phyloP scores from a whole-genome alignment of 768 basidiomycete species.

The Amanita molliuscula region DNA sequence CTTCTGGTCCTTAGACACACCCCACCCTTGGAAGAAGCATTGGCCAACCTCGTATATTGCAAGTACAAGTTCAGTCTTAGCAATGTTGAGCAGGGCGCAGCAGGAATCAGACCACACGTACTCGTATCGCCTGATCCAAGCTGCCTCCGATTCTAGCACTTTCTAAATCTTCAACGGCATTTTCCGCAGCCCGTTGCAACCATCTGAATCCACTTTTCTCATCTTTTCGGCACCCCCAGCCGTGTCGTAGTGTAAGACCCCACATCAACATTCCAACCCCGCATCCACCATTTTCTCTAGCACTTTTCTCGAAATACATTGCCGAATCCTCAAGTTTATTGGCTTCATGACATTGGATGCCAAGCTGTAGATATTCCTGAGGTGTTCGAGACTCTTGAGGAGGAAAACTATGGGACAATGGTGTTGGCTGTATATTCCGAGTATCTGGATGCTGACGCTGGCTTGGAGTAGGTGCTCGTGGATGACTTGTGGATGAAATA shows the following conservation, averaged over 20 bases:
- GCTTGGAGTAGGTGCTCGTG: slow-evolving; percentile 6
- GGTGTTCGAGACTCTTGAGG: slow-evolving; percentile 26
- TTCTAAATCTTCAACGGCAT: slow-evolving; percentile 70
- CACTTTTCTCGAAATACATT: slow-evolving; percentile 64
- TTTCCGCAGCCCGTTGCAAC: slow-evolving; percentile 74
- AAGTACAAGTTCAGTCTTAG: slow-evolving; percentile 69
- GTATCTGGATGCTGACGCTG: not conserved
- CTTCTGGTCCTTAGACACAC: slow-evolving; percentile 76
- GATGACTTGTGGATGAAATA: slow-evolving; percentile 27
- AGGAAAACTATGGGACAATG: slow-evolving; percentile 9
- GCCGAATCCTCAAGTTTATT: slow-evolving; percentile 64
- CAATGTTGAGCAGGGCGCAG: not conserved
- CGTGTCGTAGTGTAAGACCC: slow-evolving; percentile 76
- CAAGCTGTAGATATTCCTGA: slow-evolving; percentile 63
- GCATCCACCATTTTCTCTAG: slow-evolving; percentile 67
- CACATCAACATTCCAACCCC: slow-evolving; percentile 91
- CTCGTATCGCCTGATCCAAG: slow-evolving; percentile 46
- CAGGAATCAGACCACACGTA: slow-evolving; percentile 13
- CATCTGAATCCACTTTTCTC: slow-evolving; percentile 75
- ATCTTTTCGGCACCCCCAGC: slow-evolving; percentile 80
- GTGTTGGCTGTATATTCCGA: slow-evolving; percentile 6
- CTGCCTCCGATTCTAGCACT: slow-evolving; percentile 37
- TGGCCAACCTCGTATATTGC: slow-evolving; percentile 91
- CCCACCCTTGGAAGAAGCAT: slow-evolving; percentile 92
- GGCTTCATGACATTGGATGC: slow-evolving; percentile 70